phyloP scores from a whole-genome alignment of 2,329 filamentous ascomycete species.

The Xylariaceae sp. region DNA sequence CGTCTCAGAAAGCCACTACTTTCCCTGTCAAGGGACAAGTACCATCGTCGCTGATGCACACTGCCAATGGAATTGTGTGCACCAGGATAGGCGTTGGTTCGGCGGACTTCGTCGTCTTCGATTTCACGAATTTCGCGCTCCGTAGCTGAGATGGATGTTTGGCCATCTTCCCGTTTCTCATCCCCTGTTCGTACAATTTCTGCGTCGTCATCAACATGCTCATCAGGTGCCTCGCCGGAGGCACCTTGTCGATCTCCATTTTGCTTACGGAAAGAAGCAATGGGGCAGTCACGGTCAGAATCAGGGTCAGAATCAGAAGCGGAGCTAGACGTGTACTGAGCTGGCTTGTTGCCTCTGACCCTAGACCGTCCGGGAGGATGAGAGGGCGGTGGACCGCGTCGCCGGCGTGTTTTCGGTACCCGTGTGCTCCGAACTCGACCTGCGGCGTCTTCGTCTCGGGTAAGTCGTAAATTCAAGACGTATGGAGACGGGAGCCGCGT shows the following conservation, averaged over 20 bases:
- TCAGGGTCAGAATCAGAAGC: constrained; percentile 13
- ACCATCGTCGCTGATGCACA: constrained; percentile 67
- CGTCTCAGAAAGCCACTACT: constrained; percentile 55
- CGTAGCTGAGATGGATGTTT: constrained; percentile 33
- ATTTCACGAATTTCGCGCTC: constrained; percentile 43
- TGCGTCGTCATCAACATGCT: constrained; percentile 8
- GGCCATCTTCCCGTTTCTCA: constrained; percentile 12
- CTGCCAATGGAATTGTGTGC: constrained; percentile 65
- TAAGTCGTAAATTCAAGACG: constrained; percentile 53
- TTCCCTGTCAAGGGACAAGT: constrained; percentile 58
- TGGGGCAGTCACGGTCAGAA: not conserved
- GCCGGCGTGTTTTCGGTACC: constrained; percentile 21
- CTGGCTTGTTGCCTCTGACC: constrained; percentile 9
- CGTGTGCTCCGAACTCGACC: constrained; percentile 28
- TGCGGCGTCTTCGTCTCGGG: constrained; percentile 40
- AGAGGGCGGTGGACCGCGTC: constrained; percentile 23
- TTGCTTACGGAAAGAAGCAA: not conserved
- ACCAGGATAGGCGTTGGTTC: constrained; percentile 64
- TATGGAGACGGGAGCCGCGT: constrained; percentile 52
- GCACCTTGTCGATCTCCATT: not conserved
- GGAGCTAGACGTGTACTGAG: constrained; percentile 15
- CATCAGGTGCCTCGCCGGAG: not conserved
- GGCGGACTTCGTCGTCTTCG: constrained; percentile 53
- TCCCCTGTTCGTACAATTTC: constrained; percentile 21
- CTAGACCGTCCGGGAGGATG: constrained; percentile 4